Evolutionary conservation across 1,139 yeast genomes (phyloP), one percentile per base, ranked within the genome.

Genomic region (Geotrichum bryndzae): DNA sequence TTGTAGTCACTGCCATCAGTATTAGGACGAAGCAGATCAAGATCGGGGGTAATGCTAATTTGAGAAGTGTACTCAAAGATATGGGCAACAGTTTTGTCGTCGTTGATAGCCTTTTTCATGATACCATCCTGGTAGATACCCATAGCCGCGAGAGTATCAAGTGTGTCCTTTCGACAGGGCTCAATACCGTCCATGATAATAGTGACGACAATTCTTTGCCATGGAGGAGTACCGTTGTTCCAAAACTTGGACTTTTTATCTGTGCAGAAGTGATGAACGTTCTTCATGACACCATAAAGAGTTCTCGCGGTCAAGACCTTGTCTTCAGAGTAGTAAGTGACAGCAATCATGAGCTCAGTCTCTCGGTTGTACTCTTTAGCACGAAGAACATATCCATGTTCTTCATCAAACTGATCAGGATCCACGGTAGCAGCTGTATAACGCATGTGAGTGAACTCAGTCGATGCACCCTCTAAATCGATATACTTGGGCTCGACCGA

Each of bases 71-170:
- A 94, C 75, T 92, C 98, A 72, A 91, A 92, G 64, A 94, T 81
- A 76, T 94, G 99, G 50, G 97, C 95, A 50, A 86, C 86, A 10
- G 95, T 97, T 68, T 88, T 89, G 66, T 88, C 84, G 66, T 87
- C 92, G 72, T 92, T 91, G 58, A 94, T 95, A 66, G 85, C 88
- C 63, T 94, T 92, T 72, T 95, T 85, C 66, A 97, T 95, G 69
- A 92, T 86, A 59, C 96, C 96, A 65, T 91, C 98, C 75, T 94
- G 99, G 72, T 91, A 94, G 65, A 95, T 87, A 61, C 99, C 99
- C 65, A 96, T 83, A 0, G 97, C 91, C 13, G 97, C 90, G 66
- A 94, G 79, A 67, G 91, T 80, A 66, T 94, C 96, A 64, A 91
- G 79, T 1, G 92, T 91, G 46, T 88, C 85, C 63, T 89, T 91